Evolutionary conservation across 2,329 filamentous ascomycete species (phyloP).

Genomic region (Venturia aucupariae): DNA sequence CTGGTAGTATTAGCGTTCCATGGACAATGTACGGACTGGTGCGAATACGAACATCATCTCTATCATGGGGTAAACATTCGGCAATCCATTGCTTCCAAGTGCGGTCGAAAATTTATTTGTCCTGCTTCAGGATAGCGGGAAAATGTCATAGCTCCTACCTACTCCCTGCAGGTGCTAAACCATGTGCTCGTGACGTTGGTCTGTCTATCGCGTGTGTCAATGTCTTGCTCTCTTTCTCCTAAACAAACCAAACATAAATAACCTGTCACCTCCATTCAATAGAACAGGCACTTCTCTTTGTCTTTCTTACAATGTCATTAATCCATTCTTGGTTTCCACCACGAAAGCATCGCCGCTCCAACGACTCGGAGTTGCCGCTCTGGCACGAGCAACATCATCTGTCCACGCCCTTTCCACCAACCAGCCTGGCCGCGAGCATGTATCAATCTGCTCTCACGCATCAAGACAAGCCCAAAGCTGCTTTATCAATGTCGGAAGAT

Average conservation of each 20-base stretch:
- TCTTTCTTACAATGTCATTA: not conserved
- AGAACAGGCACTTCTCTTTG: not conserved
- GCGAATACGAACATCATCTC: not conserved
- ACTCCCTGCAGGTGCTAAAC: not conserved
- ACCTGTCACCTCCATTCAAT: not conserved
- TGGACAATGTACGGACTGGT: not conserved
- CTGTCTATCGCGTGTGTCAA: not conserved
- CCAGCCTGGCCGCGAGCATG: conserved; percentile 17
- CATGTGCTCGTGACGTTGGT: not conserved
- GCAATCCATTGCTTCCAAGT: not conserved
- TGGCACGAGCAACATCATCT: not conserved
- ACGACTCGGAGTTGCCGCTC: conserved; percentile 8
- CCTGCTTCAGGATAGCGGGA: not conserved
- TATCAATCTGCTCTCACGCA: conserved; percentile 15
- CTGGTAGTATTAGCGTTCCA: not conserved
- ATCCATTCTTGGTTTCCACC: conserved; percentile 6
- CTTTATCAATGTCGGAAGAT: conserved; percentile 27
- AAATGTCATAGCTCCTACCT: not conserved
- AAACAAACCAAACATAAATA: not conserved
- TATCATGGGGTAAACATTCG: not conserved
- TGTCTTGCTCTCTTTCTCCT: not conserved
- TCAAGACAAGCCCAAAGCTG: not conserved
- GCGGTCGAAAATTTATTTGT: not conserved
- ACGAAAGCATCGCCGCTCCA: conserved; percentile 1
- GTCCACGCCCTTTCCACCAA: conserved; percentile 16